Conservation (phyloP, 169 alveolate species). For the Eimeria sp. region DNA sequence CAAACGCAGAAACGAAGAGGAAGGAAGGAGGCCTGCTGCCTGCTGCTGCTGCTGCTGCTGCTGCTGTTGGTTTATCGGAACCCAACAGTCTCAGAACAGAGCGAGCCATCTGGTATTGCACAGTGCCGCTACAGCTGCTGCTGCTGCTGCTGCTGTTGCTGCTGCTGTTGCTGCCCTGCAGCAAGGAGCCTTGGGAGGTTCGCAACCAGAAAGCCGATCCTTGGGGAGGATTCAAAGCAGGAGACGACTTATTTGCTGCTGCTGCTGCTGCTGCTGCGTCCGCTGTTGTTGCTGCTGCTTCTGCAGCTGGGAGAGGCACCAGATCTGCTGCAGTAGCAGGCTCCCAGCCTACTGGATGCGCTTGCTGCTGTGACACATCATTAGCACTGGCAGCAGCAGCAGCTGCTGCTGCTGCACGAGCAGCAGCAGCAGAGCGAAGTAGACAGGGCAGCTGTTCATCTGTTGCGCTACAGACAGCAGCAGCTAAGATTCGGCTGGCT, state of each 20-base stretch:
- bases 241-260: background rate
- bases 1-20: conserved; percentile 66
- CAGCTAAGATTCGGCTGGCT: conserved; percentile 58
- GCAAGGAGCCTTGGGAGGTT: background rate
- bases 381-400: conserved; percentile 21
- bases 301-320: conserved; percentile 35
- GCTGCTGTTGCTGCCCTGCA: conserved; percentile 25
- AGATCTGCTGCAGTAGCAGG: conserved; percentile 62
- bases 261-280: conserved; percentile 15
- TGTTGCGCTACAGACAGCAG: conserved; percentile 62
- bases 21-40: conserved; percentile 47
- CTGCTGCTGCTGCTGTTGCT: conserved; percentile 31
- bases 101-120: conserved; percentile 31
- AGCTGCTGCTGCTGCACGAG: conserved; percentile 42
- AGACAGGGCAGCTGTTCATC: conserved; percentile 25
- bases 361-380: background rate
- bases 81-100: conserved; percentile 23
- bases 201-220: conserved; percentile 54
- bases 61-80: conserved; percentile 19
- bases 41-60: conserved; percentile 54
- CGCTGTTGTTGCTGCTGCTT: background rate
- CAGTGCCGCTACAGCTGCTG: conserved; percentile 40
- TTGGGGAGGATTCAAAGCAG: background rate
- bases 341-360: conserved; percentile 1
- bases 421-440: conserved; percentile 45